These are phyloP conservation scores for Ascochyta clinopodiicola DNA, from an alignment of 2,329 filamentous ascomycete species.

Conservation along the genomic window DNA sequence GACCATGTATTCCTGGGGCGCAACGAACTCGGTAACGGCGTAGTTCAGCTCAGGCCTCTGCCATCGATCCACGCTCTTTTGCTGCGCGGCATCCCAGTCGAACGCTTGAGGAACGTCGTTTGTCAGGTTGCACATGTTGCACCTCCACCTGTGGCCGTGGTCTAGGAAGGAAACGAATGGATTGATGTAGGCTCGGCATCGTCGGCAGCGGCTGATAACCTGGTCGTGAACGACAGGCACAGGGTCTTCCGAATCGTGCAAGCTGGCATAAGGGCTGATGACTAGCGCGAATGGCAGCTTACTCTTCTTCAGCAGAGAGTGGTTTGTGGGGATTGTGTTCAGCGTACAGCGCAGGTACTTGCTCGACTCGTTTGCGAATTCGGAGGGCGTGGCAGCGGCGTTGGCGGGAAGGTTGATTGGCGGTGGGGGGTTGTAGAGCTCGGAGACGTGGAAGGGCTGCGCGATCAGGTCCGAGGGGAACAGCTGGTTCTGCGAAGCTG, in stretches of 20 bases:
- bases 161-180: conserved; percentile 74
- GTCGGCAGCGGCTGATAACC: conserved; percentile 93
- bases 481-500: conserved; percentile 72
- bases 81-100: conserved; percentile 92
- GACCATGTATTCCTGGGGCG: conserved; percentile 99
- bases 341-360: conserved; percentile 96
- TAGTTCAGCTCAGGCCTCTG: conserved; percentile 92
- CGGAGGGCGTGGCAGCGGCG: conserved; percentile 91
- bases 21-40: conserved; percentile 96
- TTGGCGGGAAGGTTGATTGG: conserved; percentile 90
- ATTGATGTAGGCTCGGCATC: conserved; percentile 80
- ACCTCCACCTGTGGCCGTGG: conserved; percentile 96
- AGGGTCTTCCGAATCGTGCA: conserved; percentile 90
- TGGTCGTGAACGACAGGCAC: conserved; percentile 95
- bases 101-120: conserved; percentile 99
- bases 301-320: conserved; percentile 94
- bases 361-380: conserved; percentile 86
- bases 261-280: conserved; percentile 91
- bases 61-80: conserved; percentile 88
- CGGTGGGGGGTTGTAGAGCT: conserved; percentile 89
- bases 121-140: conserved; percentile 99
- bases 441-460: conserved; percentile 91
- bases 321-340: conserved; percentile 90
- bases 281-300: conserved; percentile 91
- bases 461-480: conserved; percentile 90